Conservation (phyloP, 164 flowering plant genomes). For the Aristolochia californica region DNA sequence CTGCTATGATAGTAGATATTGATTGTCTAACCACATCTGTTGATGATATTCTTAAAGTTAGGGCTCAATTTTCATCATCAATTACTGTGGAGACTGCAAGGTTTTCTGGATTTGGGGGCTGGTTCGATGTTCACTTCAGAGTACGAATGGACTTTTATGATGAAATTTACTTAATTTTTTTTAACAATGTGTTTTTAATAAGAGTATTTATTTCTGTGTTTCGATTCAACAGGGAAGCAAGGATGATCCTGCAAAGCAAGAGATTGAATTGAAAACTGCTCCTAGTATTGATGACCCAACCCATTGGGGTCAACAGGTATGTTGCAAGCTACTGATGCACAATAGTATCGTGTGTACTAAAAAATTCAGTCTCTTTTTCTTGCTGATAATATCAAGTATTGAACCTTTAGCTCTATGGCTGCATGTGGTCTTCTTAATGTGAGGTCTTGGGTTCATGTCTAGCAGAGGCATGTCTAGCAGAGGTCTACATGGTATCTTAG, state of each 20-base stretch:
- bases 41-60: constrained; percentile 44
- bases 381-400: background rate
- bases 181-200: background rate
- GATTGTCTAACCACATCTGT: constrained; percentile 76
- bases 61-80: constrained; percentile 39
- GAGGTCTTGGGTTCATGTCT: background rate
- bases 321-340: constrained; percentile 1
- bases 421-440: background rate
- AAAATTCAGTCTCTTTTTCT: background rate
- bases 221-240: constrained; percentile 50
- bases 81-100: constrained; percentile 36
- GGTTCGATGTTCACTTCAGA: constrained; percentile 98
- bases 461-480: background rate
- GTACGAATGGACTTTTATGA: constrained; percentile 29
- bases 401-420: background rate
- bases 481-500: no score
- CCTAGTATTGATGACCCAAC: constrained; percentile 62
- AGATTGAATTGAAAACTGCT: constrained; percentile 84
- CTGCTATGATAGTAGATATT: constrained; percentile 66
- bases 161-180: background rate
- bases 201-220: background rate
- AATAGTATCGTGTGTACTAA: background rate
- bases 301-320: constrained; percentile 99
- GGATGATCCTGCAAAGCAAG: constrained; percentile 52
- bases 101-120: constrained; percentile 79